Evolutionary conservation across 2,329 filamentous ascomycete species (phyloP).

Genomic region (Alternaria arbusti): DNA sequence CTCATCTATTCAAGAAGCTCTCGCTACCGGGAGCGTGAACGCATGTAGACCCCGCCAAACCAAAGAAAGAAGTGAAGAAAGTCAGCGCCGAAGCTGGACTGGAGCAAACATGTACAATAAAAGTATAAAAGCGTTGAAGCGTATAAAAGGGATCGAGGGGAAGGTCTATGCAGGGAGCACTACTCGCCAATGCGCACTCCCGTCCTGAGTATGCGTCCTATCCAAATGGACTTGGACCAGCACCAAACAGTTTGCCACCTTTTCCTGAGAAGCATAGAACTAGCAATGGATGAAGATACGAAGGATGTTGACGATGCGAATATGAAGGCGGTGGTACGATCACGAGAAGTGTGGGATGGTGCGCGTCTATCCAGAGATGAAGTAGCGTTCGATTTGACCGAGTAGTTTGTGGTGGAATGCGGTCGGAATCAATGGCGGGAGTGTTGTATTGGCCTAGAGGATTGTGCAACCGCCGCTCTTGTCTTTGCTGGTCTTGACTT

Average conservation of each 20-base stretch:
- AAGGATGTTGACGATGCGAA: not conserved
- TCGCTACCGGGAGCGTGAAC: not conserved
- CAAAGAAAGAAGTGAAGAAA: slow-evolving; percentile 10
- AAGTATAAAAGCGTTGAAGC: slow-evolving; percentile 15
- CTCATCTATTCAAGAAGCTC: not conserved
- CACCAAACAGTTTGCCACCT: not conserved
- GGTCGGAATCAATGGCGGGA: slow-evolving; percentile 5
- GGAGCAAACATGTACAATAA: slow-evolving; percentile 28
- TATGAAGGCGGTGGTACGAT: not conserved
- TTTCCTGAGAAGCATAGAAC: not conserved
- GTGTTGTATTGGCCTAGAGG: slow-evolving; percentile 14
- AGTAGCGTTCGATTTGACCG: not conserved
- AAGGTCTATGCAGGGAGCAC: slow-evolving; percentile 17
- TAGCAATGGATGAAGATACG: not conserved
- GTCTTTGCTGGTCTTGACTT: slow-evolving; percentile 59
- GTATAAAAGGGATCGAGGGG: slow-evolving; percentile 7
- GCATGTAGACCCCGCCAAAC: slow-evolving; percentile 1
- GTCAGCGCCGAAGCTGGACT: slow-evolving; percentile 16
- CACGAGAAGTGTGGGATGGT: not conserved
- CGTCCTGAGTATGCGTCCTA: not conserved
- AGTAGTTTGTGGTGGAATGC: slow-evolving; percentile 5
- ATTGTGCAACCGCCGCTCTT: slow-evolving; percentile 52
- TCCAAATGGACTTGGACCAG: slow-evolving; percentile 1
- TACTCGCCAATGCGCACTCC: not conserved
- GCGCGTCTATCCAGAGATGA: not conserved